Evolutionary conservation across 345 rosid species (phyloP).

Genomic region (Linum usitatissimum): DNA sequence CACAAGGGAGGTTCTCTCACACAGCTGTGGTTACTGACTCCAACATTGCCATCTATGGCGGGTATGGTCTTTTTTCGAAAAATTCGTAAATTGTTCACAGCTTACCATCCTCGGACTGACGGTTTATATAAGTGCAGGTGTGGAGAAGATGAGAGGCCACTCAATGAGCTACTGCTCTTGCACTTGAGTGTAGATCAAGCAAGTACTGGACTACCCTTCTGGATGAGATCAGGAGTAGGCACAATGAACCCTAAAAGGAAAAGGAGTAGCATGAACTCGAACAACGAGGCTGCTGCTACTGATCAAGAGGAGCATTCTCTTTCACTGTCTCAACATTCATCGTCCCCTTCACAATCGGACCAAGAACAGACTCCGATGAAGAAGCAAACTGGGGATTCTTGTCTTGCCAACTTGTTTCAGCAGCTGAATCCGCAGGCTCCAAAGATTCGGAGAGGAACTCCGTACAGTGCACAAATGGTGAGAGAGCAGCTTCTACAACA

Average conservation of each 20-base stretch:
- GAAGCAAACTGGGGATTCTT: conserved; percentile 20
- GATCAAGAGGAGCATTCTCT: conserved; percentile 65
- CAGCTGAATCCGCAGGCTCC: conserved; percentile 21
- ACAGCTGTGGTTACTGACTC: conserved; percentile 39
- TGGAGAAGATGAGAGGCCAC: conserved; percentile 69
- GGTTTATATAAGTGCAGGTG: conserved; percentile 26
- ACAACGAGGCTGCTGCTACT: background rate
- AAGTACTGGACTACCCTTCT: conserved; percentile 22
- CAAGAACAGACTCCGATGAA: conserved; percentile 39
- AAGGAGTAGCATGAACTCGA: conserved; percentile 16
- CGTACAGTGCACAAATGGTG: conserved; percentile 14
- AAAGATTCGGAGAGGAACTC: conserved; percentile 13
- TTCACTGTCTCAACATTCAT: conserved; percentile 54
- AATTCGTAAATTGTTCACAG: too few relatives aligned
- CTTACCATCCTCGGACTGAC: too few relatives aligned
- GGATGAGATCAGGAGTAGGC: conserved; percentile 40
- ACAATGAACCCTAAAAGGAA: conserved; percentile 29
- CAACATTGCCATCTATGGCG: conserved; percentile 53
- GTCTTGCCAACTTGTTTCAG: conserved; percentile 30
- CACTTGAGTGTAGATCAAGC: conserved; percentile 36
- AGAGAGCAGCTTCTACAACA: conserved; percentile 18
- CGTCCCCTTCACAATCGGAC: conserved; percentile 66
- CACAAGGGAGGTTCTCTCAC: conserved; percentile 75
- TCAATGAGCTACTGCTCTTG: conserved; percentile 49
- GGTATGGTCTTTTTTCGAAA: conserved; percentile 19